Percentiles rank a stretch among this genome's conserved stretches.
phyloP scores from a whole-genome alignment of 2,329 filamentous ascomycete genomes.

The Pseudogymnoascus sp. region DNA sequence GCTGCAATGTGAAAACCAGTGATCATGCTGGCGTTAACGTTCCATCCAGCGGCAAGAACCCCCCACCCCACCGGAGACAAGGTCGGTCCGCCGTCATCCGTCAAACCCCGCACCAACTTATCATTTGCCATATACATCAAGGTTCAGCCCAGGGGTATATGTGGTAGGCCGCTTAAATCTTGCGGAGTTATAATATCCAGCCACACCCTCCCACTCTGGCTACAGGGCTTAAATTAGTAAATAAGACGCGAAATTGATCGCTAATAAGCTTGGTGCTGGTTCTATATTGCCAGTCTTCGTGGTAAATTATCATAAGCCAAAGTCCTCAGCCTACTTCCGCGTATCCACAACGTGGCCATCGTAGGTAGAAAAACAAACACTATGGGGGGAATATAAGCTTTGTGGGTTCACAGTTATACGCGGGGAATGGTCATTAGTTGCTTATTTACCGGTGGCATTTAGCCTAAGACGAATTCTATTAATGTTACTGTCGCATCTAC shows the following conservation, averaged over 20 bases:
- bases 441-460: not conserved
- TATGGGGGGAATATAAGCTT: not conserved
- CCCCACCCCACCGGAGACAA: not conserved
- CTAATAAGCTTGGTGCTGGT: not conserved
- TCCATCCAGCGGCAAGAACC: not conserved
- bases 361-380: not conserved
- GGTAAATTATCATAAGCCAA: not conserved
- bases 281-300: not conserved
- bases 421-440: not conserved
- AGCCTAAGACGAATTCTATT: not conserved
- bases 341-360: not conserved
- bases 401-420: not conserved
- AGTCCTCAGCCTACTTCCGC: not conserved
- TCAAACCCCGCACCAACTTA: not conserved
- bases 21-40: not conserved
- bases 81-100: not conserved
- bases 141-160: not conserved
- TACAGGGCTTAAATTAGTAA: not conserved
- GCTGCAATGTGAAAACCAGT: not conserved
- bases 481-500: not conserved
- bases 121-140: not conserved
- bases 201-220: not conserved
- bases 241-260: not conserved
- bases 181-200: conserved; percentile 4
- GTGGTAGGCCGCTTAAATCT: not conserved